phyloP scores from a whole-genome alignment of 1,284 basidiomycete species.

The Cutaneotrichosporon sp. region DNA sequence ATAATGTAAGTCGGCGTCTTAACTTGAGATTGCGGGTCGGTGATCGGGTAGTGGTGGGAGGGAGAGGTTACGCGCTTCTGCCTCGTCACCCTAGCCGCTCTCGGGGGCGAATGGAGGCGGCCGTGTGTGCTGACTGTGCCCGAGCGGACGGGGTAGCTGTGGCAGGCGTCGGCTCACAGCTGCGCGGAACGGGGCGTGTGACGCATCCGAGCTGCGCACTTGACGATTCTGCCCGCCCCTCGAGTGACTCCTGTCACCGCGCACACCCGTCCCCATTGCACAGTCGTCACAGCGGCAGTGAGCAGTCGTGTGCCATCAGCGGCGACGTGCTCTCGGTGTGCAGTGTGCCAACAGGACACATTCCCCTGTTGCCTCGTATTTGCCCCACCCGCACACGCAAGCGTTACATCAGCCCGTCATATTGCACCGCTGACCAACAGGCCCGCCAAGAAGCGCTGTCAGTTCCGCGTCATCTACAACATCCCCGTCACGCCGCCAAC shows the following conservation, averaged over 20 bases:
- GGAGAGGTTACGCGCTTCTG: not conserved
- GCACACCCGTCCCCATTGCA: not conserved
- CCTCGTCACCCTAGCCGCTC: not conserved
- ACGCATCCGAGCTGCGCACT: not conserved
- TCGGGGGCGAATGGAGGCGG: not conserved
- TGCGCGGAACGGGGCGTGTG: not conserved
- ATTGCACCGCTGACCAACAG: slow-evolving; percentile 29
- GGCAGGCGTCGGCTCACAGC: too few species aligned
- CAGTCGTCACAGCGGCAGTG: not conserved
- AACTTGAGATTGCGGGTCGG: not conserved
- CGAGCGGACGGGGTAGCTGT: too few species aligned
- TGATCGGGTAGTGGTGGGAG: not conserved
- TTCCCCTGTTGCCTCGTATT: not conserved
- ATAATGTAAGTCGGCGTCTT: slow-evolving; percentile 7
- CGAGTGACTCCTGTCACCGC: not conserved
- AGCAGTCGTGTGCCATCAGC: not conserved
- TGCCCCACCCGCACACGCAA: not conserved
- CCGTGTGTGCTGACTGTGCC: too few species aligned
- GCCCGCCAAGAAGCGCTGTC: slow-evolving; percentile 54
- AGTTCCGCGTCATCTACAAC: slow-evolving; percentile 53
- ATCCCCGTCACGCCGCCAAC: slow-evolving; percentile 38
- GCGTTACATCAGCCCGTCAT: not conserved
- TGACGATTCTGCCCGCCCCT: too few species aligned
- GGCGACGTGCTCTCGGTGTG: not conserved
- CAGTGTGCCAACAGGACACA: not conserved